phyloP scores from a whole-genome alignment of 306 rosid genomes.

The Vicia villosa region DNA sequence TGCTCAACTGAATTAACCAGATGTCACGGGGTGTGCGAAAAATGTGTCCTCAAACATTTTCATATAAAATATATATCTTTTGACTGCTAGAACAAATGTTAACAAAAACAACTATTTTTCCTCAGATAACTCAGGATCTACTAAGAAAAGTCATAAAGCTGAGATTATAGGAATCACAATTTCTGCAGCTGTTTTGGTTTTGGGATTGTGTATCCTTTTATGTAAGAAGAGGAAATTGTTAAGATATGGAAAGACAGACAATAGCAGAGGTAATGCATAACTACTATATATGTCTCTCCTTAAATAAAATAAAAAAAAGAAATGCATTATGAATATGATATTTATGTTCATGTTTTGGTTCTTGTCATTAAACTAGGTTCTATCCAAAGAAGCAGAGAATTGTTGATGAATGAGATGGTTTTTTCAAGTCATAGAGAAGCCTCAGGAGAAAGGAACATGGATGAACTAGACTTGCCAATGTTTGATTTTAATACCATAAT shows the following conservation, averaged over 20 bases:
- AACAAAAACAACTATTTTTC: background rate
- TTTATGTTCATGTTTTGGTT: constrained; percentile 24
- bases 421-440: constrained; percentile 47
- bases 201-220: constrained; percentile 43
- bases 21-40: too few species aligned
- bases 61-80: too few species aligned
- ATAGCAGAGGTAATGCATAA: constrained; percentile 49
- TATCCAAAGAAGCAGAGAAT: constrained; percentile 57
- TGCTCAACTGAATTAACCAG: too few species aligned
- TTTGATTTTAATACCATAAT: constrained; percentile 51
- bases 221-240: constrained; percentile 46
- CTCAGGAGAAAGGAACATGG: constrained; percentile 49
- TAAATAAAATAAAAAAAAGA: background rate
- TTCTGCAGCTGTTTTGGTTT: constrained; percentile 44
- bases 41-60: too few species aligned
- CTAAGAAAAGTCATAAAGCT: constrained; percentile 33
- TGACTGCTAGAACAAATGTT: too few species aligned
- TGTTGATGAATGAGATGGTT: constrained; percentile 46
- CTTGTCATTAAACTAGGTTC: constrained; percentile 47
- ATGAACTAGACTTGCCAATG: constrained; percentile 55
- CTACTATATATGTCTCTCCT: background rate
- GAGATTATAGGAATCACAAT: constrained; percentile 42
- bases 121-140: constrained; percentile 40
- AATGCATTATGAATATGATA: background rate
- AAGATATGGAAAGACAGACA: constrained; percentile 16